Percentiles rank a stretch among this genome's conserved stretches.
Conservation (phyloP, 441 rosid genomes). For the Corymbia calophylla region DNA sequence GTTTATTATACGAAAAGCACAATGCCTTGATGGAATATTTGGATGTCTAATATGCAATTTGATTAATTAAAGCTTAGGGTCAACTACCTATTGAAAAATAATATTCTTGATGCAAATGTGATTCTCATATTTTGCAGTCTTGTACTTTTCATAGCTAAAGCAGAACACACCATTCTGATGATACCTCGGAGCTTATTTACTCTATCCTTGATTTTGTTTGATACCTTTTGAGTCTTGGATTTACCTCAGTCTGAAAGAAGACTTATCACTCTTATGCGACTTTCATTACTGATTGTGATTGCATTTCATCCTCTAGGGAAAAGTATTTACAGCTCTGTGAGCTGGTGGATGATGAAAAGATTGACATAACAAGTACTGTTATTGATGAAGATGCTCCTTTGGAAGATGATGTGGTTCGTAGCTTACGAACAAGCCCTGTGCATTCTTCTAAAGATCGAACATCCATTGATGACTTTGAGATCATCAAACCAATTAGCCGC, state of each 20-base stretch:
- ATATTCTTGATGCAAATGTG: not conserved
- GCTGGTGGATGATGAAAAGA: constrained; percentile 83
- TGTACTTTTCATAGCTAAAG: not conserved
- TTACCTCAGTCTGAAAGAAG: not conserved
- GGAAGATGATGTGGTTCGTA: constrained; percentile 93
- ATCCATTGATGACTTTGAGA: constrained; percentile 96
- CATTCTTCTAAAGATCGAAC: constrained; percentile 88
- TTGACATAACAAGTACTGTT: constrained; percentile 75
- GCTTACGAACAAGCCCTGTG: constrained; percentile 92
- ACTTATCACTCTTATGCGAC: not conserved
- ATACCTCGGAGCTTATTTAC: not conserved
- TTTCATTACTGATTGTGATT: not conserved
- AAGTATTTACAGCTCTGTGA: constrained; percentile 93
- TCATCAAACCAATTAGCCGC: constrained; percentile 97
- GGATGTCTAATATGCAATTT: not conserved
- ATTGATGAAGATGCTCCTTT: constrained; percentile 95
- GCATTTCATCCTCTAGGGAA: constrained; percentile 48
- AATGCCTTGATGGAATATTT: not conserved
- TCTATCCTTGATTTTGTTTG: not conserved
- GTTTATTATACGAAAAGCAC: not conserved
- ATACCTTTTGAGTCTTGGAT: not conserved
- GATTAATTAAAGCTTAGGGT: not conserved
- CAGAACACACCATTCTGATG: not conserved
- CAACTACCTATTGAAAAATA: not conserved
- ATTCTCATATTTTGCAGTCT: not conserved